These are phyloP conservation scores for Amaranthus palmeri DNA, from an alignment of 148 eudicot genomes.

Conservation along the genomic window DNA sequence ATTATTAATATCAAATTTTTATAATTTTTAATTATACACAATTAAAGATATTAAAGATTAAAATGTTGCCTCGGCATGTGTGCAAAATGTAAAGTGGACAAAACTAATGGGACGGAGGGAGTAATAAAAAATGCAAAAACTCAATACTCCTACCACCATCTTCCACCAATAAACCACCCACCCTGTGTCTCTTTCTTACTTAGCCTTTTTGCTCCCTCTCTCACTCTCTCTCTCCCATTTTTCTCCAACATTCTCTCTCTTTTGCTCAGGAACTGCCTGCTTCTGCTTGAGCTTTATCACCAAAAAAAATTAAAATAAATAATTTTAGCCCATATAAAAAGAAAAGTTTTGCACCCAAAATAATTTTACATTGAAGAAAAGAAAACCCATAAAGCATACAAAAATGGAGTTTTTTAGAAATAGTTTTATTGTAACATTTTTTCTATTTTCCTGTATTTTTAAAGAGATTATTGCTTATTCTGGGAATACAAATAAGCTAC, in stretches of 20 bases:
- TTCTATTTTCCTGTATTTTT: conserved; percentile 32
- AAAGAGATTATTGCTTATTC: conserved; percentile 20
- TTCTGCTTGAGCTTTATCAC: not conserved
- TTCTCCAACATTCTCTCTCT: conserved; percentile 12
- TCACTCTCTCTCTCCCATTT: not conserved
- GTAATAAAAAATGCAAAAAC: not conserved
- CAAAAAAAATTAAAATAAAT: not conserved
- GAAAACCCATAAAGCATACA: not conserved
- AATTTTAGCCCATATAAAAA: not conserved
- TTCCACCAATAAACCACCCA: conserved; percentile 36
- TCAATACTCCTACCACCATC: conserved; percentile 3
- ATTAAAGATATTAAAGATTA: too few relatives aligned
- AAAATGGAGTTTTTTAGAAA: conserved; percentile 22
- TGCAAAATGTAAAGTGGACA: too few relatives aligned
- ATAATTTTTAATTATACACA: too few relatives aligned
- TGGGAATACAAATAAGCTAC: conserved; percentile 36
- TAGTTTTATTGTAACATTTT: conserved; percentile 1
- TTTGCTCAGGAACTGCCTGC: not conserved
- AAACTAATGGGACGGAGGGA: too few relatives aligned
- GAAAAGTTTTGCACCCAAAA: not conserved
- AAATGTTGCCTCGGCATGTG: too few relatives aligned
- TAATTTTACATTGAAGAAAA: not conserved
- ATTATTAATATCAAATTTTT: too few relatives aligned
- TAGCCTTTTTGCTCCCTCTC: conserved; percentile 6
- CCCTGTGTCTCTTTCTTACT: conserved; percentile 16